These are phyloP conservation scores for Colletotrichum liriopes DNA, from an alignment of 2,329 filamentous ascomycete genomes.

Conservation along the genomic window DNA sequence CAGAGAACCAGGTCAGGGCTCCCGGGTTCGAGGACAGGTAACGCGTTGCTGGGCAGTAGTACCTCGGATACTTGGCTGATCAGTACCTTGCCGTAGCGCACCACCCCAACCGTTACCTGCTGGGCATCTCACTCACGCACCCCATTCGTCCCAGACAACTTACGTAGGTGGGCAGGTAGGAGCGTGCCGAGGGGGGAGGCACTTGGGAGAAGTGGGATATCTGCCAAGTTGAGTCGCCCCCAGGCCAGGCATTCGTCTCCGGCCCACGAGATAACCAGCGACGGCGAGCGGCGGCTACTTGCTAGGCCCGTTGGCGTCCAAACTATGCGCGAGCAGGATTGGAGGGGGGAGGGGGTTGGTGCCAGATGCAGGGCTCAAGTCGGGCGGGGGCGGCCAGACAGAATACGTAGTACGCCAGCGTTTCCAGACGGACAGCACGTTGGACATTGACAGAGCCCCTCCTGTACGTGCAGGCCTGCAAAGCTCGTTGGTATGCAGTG, in stretches of 20 bases:
- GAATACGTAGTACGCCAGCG: constrained; percentile 11
- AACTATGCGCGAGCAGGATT: background rate
- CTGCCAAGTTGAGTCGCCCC: constrained; percentile 19
- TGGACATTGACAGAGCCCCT: constrained; percentile 8
- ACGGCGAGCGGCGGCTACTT: constrained; percentile 32
- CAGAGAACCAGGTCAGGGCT: constrained; percentile 41
- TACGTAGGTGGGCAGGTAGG: constrained; percentile 17
- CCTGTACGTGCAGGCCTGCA: background rate
- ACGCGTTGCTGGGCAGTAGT: background rate
- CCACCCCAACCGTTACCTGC: constrained; percentile 13
- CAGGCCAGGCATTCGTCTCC: background rate
- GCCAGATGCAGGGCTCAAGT: constrained; percentile 22
- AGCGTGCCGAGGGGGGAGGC: constrained; percentile 20
- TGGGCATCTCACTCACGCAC: constrained; percentile 9
- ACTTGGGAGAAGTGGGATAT: background rate
- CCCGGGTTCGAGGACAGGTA: constrained; percentile 32
- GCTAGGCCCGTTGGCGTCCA: constrained; percentile 25
- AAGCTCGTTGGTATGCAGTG: background rate
- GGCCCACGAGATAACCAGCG: constrained; percentile 8
- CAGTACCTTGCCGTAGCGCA: constrained; percentile 26
- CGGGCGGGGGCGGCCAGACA: background rate
- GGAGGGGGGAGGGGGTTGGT: background rate
- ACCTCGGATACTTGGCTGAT: constrained; percentile 36
- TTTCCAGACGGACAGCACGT: constrained; percentile 16
- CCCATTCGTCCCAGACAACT: constrained; percentile 7